Percentiles rank a stretch among this genome's conserved stretches.
Evolutionary conservation across 306 rosid genomes (phyloP).

Genomic region (Fragaria nilgerrensis): DNA sequence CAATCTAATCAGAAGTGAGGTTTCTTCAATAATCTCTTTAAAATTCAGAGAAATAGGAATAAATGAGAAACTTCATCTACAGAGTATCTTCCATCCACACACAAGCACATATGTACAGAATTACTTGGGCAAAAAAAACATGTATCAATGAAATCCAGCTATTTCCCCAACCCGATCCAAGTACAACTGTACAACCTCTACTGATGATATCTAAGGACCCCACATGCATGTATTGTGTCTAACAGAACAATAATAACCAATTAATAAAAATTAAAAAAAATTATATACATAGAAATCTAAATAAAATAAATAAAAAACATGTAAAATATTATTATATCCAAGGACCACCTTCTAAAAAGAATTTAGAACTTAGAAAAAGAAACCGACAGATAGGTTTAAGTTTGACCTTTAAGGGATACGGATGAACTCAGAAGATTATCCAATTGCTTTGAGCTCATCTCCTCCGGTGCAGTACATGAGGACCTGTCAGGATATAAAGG

Average conservation of each 20-base stretch:
- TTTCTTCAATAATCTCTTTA: background rate
- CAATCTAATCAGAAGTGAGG: background rate
- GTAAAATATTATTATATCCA: background rate
- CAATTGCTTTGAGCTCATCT: conserved; percentile 60
- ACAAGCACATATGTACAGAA: background rate
- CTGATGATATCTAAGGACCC: no score
- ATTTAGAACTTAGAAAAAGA: conserved; percentile 1
- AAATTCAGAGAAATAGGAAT: background rate
- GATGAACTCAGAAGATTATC: conserved; percentile 60
- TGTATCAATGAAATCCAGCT: background rate
- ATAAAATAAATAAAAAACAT: background rate
- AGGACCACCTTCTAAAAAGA: conserved; percentile 17
- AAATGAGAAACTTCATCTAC: background rate
- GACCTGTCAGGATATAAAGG: conserved; percentile 36
- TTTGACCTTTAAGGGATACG: conserved; percentile 50
- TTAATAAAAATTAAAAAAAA: background rate
- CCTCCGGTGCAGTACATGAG: conserved; percentile 69
- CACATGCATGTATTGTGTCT: background rate
- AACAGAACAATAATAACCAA: background rate
- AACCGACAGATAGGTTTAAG: conserved; percentile 15
- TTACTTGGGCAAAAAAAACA: background rate
- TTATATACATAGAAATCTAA: background rate
- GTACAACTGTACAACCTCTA: background rate
- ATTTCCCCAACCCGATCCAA: background rate
- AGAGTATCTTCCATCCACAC: background rate